Base-by-base conservation (phyloP, 2,329 filamentous ascomycete genomes). In the Samsoniella hepiali region DNA sequence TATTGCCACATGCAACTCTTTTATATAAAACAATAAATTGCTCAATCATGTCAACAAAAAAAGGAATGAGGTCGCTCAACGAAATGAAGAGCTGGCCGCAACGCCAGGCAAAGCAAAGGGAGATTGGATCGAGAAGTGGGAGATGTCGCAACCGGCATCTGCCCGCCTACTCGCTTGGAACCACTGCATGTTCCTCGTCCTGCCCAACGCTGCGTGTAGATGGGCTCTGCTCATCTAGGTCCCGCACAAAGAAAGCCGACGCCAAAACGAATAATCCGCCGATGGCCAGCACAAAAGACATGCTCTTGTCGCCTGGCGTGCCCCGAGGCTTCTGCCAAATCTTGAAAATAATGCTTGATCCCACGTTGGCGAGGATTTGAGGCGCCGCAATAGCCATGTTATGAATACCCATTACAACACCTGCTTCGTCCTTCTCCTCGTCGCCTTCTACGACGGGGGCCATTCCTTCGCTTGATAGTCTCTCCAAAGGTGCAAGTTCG, bases 331-430 rank as follows among this genome's bases (percentile, higher is more conserved):
- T 97, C 78, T 98, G 93, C 70, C 94, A 84, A 47, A 89, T 79
- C 72, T 87, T 88, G 79, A 98, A 98, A 66, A 98, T 90, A 65
- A 90, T 80, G 71, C 90, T 93, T 65, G 91, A 94, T 31, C 90
- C 87, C 34, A 97, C 78, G 6, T 93, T 97, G 11, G 94, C 93
- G 62, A 97, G 83, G 65, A 97, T 93, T 73, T 98, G 94, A 1
- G 94, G 94, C 5, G 92, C 88, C 1, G 93, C 92, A 68, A 98
- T 91, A 17, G 93, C 89, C 78, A 98, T 94, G 75, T 98, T 98
- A 80, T 98, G 94, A 62, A 98, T 93, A 9, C 94, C 94, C 2
- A 98, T 83, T 51, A 98, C 92, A 47, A 97, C 90, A 49, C 94
- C 93, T 5, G 93, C 91, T 72, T 95, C 90, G 70, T 93, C 90